phyloP scores from a whole-genome alignment of 116 monocot species.

The Papilionanthe hybrid region DNA sequence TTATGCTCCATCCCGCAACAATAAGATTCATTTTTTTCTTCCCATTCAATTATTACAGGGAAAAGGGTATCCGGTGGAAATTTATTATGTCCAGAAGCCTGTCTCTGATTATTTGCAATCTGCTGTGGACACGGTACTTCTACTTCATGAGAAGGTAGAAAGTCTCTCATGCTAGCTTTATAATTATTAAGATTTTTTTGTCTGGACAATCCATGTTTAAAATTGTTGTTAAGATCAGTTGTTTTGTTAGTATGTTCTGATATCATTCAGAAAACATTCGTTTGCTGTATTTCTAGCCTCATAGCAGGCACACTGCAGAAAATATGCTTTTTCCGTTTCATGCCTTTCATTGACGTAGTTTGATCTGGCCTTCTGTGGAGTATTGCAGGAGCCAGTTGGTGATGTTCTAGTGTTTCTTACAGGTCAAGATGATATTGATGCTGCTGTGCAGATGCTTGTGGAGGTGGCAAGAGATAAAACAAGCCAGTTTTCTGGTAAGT shows the following conservation, averaged over 20 bases:
- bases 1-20: not conserved
- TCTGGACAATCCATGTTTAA: not conserved
- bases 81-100: constrained; percentile 76
- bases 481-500: constrained; percentile 50
- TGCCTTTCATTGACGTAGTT: not conserved
- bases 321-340: not conserved
- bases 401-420: constrained; percentile 96
- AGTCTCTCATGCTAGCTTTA: constrained; percentile 3
- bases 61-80: constrained; percentile 78
- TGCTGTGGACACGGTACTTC: constrained; percentile 69
- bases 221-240: not conserved
- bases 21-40: not conserved
- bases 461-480: constrained; percentile 43
- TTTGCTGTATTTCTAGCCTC: not conserved
- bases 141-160: constrained; percentile 73
- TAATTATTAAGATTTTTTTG: not conserved
- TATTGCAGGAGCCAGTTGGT: constrained; percentile 71
- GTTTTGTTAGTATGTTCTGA: not conserved
- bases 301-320: not conserved
- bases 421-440: constrained; percentile 97
- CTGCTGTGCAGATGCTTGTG: constrained; percentile 61
- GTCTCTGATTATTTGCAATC: constrained; percentile 80
- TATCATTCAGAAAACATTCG: not conserved
- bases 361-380: constrained; percentile 5
- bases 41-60: constrained; percentile 42